phyloP scores from a whole-genome alignment of 805 yeast genomes.

The Saturnispora dispora region DNA sequence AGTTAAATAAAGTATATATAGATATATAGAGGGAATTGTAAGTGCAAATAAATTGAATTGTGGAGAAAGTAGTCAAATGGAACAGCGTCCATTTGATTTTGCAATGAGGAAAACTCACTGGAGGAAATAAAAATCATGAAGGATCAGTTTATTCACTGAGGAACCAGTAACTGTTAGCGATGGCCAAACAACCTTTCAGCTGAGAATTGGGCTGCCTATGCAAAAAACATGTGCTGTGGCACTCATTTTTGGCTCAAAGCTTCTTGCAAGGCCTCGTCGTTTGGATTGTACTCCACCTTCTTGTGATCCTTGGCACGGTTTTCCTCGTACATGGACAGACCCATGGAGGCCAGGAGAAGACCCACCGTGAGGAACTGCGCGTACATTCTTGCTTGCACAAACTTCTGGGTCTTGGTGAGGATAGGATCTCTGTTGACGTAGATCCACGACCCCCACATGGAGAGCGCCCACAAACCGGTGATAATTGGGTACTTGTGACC shows the following conservation, averaged over 20 bases:
- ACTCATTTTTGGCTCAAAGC: conserved; percentile 9
- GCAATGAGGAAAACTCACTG: neutral
- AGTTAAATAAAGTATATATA: neutral
- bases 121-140: neutral
- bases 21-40: neutral
- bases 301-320: conserved; percentile 22
- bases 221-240: too few relatives aligned
- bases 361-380: conserved; percentile 78
- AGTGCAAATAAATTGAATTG: neutral
- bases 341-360: conserved; percentile 59
- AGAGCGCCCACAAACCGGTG: conserved; percentile 70
- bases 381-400: conserved; percentile 85
- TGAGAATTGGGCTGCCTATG: too few relatives aligned
- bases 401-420: conserved; percentile 69
- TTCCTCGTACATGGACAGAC: conserved; percentile 55
- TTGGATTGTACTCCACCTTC: conserved; percentile 6
- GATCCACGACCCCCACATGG: conserved; percentile 73
- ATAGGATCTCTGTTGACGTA: conserved; percentile 62
- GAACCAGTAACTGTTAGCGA: too few relatives aligned
- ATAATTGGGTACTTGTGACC: conserved; percentile 59
- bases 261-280: conserved; percentile 12
- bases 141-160: too few relatives aligned
- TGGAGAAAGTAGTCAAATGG: neutral
- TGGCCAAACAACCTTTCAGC: too few relatives aligned
- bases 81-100: neutral